Percentiles rank a stretch among this genome's conserved stretches.
phyloP scores from a whole-genome alignment of 2,329 filamentous ascomycete genomes.

The Diaporthe ilicicola region DNA sequence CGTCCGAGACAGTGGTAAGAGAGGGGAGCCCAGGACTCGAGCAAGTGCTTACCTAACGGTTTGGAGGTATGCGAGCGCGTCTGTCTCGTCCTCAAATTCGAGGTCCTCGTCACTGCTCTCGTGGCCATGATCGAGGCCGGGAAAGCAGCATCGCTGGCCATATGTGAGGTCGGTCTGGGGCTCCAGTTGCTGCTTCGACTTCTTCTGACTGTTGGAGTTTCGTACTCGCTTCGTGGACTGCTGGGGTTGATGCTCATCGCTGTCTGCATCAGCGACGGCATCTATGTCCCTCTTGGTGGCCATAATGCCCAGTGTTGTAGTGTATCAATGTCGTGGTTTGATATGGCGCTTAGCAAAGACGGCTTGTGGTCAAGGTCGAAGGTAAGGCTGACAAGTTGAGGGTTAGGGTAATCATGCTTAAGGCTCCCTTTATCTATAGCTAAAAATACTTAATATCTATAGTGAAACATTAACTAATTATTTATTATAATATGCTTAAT shows the following conservation, averaged over 20 bases:
- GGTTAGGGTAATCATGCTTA: background rate
- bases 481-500: no score
- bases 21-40: slow-evolving; percentile 14
- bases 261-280: slow-evolving; percentile 29
- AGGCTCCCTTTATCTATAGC: no score
- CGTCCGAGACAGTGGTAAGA: slow-evolving; percentile 30
- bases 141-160: slow-evolving; percentile 77
- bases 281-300: slow-evolving; percentile 37
- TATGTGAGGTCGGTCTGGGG: slow-evolving; percentile 68
- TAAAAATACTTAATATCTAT: no score
- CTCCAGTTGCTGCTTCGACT: slow-evolving; percentile 51
- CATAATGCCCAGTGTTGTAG: slow-evolving; percentile 32
- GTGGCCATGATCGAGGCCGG: slow-evolving; percentile 62
- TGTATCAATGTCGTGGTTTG: background rate
- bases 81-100: slow-evolving; percentile 72
- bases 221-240: slow-evolving; percentile 38
- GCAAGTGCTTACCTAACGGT: slow-evolving; percentile 70
- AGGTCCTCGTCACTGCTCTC: slow-evolving; percentile 62
- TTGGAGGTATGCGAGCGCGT: slow-evolving; percentile 75
- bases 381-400: background rate
- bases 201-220: slow-evolving; percentile 37
- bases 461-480: no score
- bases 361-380: background rate
- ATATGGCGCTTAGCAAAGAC: background rate
- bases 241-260: slow-evolving; percentile 28